Conservation (phyloP, 352 stramenopile genomes). For the Globisporangium rhizosaccharum region DNA sequence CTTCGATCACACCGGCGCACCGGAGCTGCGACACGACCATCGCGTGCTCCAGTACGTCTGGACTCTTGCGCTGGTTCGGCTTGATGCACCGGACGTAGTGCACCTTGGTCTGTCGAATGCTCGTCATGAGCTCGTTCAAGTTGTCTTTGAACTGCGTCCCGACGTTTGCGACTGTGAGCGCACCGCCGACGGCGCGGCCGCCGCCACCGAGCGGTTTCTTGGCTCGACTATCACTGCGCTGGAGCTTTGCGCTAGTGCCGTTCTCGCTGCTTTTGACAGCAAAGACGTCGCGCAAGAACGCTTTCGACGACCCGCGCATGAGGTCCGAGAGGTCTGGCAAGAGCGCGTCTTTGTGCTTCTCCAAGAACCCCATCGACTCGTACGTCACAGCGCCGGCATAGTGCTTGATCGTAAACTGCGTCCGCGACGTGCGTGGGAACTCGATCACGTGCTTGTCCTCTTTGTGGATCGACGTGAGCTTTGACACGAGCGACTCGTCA, state of each 20-base stretch:
- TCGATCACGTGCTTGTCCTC: constrained; percentile 73
- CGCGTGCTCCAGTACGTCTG: constrained; percentile 78
- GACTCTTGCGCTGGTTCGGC: constrained; percentile 95
- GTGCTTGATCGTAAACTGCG: constrained; percentile 90
- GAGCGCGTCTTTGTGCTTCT: constrained; percentile 94
- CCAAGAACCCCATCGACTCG: constrained; percentile 86
- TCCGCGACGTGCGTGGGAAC: constrained; percentile 78
- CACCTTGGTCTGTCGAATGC: constrained; percentile 92
- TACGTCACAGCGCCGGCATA: constrained; percentile 92
- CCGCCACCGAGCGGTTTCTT: constrained; percentile 14
- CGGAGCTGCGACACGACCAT: constrained; percentile 94
- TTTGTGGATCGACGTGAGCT: constrained; percentile 48
- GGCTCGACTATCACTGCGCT: constrained; percentile 11
- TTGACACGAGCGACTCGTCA: constrained; percentile 73
- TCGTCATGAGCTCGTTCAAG: constrained; percentile 90
- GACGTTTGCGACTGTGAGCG: constrained; percentile 56
- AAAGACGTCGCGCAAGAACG: constrained; percentile 51
- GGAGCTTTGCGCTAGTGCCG: background rate
- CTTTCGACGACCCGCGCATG: constrained; percentile 43
- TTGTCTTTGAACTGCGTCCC: constrained; percentile 88
- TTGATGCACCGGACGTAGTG: constrained; percentile 99
- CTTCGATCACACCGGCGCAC: constrained; percentile 98
- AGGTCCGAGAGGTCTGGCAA: constrained; percentile 88
- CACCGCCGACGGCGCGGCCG: constrained; percentile 20
- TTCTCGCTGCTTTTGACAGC: constrained; percentile 23